Percentiles rank a stretch among this genome's conserved stretches.
phyloP scores from a whole-genome alignment of 2,329 filamentous ascomycete species.

The Diaporthe ilicicola region DNA sequence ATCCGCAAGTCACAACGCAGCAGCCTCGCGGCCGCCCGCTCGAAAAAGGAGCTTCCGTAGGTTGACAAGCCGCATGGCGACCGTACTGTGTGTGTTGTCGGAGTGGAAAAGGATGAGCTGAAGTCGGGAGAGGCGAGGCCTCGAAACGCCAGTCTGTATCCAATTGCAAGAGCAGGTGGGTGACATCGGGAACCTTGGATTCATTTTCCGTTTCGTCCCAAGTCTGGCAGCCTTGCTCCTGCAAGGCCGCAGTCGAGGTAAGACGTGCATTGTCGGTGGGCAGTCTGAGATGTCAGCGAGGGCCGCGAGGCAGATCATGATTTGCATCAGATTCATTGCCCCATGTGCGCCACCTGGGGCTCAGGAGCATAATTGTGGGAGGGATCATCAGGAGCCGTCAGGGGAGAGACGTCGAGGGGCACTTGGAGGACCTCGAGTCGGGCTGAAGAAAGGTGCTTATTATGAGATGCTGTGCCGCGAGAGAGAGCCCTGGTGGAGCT shows the following conservation, averaged over 20 bases:
- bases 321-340: constrained; percentile 24
- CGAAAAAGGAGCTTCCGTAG: background rate
- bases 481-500: background rate
- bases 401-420: background rate
- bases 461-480: background rate
- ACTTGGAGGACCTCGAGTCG: background rate
- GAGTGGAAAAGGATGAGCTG: background rate
- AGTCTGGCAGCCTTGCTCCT: constrained; percentile 1
- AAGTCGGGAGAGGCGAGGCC: background rate
- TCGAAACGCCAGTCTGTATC: background rate
- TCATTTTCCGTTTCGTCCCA: constrained; percentile 21
- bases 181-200: background rate
- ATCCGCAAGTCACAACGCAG: background rate
- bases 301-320: constrained; percentile 17
- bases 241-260: background rate
- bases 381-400: constrained; percentile 18
- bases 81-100: background rate
- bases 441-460: background rate
- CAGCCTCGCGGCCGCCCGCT: background rate
- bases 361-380: constrained; percentile 20
- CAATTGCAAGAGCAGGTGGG: background rate
- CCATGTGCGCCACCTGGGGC: constrained; percentile 12
- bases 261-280: constrained; percentile 9
- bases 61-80: background rate
- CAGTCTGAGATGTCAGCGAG: constrained; percentile 9